Evolutionary conservation across 179 eudicot species (phyloP).

Genomic region (Actinidia arguta): DNA sequence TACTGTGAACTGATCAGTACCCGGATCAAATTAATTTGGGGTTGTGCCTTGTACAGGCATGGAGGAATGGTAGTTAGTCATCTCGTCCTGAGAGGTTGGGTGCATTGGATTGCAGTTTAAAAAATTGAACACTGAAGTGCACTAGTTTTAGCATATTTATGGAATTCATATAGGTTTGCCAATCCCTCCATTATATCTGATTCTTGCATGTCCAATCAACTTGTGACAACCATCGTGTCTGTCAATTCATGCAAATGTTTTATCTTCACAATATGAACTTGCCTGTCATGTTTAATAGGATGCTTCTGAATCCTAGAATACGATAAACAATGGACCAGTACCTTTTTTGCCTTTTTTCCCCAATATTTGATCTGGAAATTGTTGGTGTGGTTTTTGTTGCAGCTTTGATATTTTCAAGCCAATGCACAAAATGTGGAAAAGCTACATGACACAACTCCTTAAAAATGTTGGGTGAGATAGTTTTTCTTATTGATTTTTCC

Average conservation of each 20-base stretch:
- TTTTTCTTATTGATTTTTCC: conserved; percentile 7
- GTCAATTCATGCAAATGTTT: not conserved
- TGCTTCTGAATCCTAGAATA: not conserved
- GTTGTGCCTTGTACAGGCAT: not conserved
- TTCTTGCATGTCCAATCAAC: not conserved
- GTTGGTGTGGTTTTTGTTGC: conserved; percentile 21
- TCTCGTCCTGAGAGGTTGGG: not conserved
- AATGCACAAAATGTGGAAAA: conserved; percentile 89
- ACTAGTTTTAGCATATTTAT: not conserved
- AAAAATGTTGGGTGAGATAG: conserved; percentile 62
- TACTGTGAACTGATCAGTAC: not conserved
- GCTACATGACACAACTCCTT: conserved; percentile 62
- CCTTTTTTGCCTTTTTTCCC: no score
- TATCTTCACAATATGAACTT: not conserved
- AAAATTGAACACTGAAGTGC: not conserved
- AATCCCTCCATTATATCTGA: not conserved
- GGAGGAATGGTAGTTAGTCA: not conserved
- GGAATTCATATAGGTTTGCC: not conserved
- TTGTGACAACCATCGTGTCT: not conserved
- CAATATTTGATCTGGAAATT: conserved; percentile 7
- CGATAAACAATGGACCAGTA: not conserved
- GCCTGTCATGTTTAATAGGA: not conserved
- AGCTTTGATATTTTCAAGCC: conserved; percentile 73
- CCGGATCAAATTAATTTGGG: not conserved
- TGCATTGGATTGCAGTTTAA: not conserved